Evolutionary conservation across 1,284 basidiomycete genomes (phyloP).

Genomic region (Trichosporon sp.): DNA sequence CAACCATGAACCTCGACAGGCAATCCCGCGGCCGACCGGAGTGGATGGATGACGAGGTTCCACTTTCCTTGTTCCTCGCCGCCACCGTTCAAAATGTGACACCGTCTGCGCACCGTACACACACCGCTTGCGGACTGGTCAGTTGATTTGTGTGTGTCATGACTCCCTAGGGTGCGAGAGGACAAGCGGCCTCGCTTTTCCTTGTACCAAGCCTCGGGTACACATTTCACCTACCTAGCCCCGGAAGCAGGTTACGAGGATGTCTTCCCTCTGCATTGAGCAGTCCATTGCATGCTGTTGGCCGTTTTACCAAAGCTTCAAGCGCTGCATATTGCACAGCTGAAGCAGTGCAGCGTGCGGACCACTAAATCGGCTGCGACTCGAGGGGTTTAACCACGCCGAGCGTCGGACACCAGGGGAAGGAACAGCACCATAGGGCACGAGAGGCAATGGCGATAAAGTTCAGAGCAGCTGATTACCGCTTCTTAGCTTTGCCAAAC

Average conservation of each 20-base stretch:
- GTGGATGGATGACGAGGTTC: background rate
- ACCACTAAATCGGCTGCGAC: background rate
- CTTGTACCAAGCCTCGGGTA: no score
- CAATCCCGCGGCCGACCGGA: background rate
- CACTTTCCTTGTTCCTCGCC: background rate
- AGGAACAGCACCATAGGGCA: background rate
- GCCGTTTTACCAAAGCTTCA: background rate
- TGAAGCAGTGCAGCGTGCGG: background rate
- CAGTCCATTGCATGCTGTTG: no score
- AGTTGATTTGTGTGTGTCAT: background rate
- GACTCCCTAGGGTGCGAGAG: background rate
- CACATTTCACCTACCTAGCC: no score
- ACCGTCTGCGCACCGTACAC: background rate
- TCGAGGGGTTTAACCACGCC: background rate
- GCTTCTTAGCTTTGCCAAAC: background rate
- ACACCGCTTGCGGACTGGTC: background rate
- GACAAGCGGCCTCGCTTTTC: background rate
- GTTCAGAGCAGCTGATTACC: constrained; percentile 8
- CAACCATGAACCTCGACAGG: background rate
- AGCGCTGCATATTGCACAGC: background rate
- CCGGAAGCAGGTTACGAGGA: no score
- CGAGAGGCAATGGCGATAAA: background rate
- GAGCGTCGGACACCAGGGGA: background rate
- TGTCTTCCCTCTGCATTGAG: no score
- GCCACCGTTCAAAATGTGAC: background rate